A percentile compares a stretch with the other conserved stretches of the same genome.
Conservation (phyloP, 1,284 basidiomycete species). For the Tilletia walkeri region DNA sequence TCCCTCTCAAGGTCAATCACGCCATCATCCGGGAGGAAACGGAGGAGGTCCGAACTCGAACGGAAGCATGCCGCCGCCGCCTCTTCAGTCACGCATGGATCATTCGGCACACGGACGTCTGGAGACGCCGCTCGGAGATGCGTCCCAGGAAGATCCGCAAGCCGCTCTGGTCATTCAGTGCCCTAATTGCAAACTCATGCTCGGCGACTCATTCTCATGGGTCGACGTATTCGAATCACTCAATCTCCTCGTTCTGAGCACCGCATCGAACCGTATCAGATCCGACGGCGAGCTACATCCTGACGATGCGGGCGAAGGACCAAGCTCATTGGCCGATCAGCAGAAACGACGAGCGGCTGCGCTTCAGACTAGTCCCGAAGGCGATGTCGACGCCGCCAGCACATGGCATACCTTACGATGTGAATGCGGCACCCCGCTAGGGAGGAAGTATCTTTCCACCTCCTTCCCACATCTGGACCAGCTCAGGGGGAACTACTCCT, state of each 20-base stretch:
- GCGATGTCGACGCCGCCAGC: background rate
- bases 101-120: background rate
- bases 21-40: too few relatives aligned
- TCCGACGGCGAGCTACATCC: background rate
- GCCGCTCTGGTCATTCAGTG: background rate
- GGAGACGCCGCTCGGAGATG: background rate
- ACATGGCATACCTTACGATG: background rate
- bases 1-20: background rate
- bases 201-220: constrained; percentile 5
- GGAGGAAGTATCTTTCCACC: constrained; percentile 5
- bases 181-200: background rate
- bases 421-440: background rate
- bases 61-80: too few relatives aligned
- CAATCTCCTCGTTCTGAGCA: constrained; percentile 1
- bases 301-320: background rate
- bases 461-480: background rate
- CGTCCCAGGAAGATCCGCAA: background rate
- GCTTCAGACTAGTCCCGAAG: constrained; percentile 1
- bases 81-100: too few relatives aligned
- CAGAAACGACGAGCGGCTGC: background rate
- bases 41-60: too few relatives aligned
- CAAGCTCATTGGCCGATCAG: background rate
- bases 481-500: background rate
- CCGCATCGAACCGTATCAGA: background rate
- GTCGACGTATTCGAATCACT: constrained; percentile 6